Evolutionary conservation across 495 filamentous ascomycete species (phyloP), one percentile per base, ranked within the genome.

Genomic region (Lophiostoma macrostomum): DNA sequence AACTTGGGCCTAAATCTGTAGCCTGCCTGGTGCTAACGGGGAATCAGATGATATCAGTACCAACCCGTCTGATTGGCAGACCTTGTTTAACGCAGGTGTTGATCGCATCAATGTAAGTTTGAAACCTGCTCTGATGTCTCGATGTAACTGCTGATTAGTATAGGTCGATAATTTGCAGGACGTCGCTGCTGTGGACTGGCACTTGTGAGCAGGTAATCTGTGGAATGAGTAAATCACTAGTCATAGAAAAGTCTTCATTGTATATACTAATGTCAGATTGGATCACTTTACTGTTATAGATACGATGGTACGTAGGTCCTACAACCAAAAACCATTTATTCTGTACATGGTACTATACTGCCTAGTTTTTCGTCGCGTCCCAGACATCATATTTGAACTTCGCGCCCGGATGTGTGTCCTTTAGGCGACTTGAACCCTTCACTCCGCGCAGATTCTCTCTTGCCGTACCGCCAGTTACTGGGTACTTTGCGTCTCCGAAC

Each of bases 111-210:
- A 50, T 50, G 32, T 50, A 28, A 7, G 39, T 32, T 43, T 27
- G 22, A 5, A 28, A n/a, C n/a, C n/a, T n/a, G n/a, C n/a, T 27
- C 6, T 25, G 1, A 40, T 4, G 16, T 14, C 14, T 5, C n/a
- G 29, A 32, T 32, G 23, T 4, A 16, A 28, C 24, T 43, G 22
- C 2, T 4, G 6, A 18, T 16, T 7, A 39, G 7, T 19, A 7
- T 28, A 43, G 39, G 39, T 43, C 13, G 46, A 50, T 11, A 18
- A 93, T 69, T 64, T 94, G 32, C 69, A 78, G 55, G 75, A 63
- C 28, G 82, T 77, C 6, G 74, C 77, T 0, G 64, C 59, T 36
- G 61, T 67, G 40, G 69, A 76, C 30, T 80, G 76, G 77, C 64
- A 58, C 2, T 5, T 43, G 39, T 43, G n/a, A 39, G 13, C n/a